phyloP scores from a whole-genome alignment of 306 rosid genomes.

The Amphicarpaea edgeworthii region DNA sequence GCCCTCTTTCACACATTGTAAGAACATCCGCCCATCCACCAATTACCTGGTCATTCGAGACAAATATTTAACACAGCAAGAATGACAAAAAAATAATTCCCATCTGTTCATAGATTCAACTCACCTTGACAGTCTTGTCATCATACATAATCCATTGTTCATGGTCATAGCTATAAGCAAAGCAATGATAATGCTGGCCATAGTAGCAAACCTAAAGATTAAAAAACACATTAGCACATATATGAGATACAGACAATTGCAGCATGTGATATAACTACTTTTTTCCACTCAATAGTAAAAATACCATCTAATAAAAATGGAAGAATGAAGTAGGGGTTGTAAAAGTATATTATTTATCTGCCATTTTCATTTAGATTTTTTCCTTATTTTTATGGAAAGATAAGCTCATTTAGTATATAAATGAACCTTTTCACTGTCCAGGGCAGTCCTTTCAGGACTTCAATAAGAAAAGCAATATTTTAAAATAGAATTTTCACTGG shows the following conservation, averaged over 20 bases:
- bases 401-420: constrained; percentile 21
- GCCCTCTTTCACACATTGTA: constrained; percentile 88
- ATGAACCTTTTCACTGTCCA: constrained; percentile 12
- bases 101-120: constrained; percentile 37
- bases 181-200: constrained; percentile 98
- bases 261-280: constrained; percentile 17
- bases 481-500: background rate
- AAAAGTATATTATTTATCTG: constrained; percentile 14
- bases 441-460: constrained; percentile 15
- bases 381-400: constrained; percentile 14
- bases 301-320: background rate
- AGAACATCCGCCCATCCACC: constrained; percentile 94
- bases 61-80: constrained; percentile 28
- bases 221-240: constrained; percentile 37
- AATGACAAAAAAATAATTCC: constrained; percentile 21
- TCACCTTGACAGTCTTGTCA: constrained; percentile 93
- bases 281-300: background rate
- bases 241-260: constrained; percentile 12
- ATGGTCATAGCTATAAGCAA: constrained; percentile 84
- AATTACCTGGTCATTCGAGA: constrained; percentile 66
- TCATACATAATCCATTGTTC: constrained; percentile 92
- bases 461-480: constrained; percentile 11
- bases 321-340: background rate
- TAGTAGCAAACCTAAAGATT: constrained; percentile 89
- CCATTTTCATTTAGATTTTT: constrained; percentile 4